These are phyloP conservation scores for Aspergillus quadrilineatus DNA, from an alignment of 2,329 filamentous ascomycete genomes.

Conservation along the genomic window DNA sequence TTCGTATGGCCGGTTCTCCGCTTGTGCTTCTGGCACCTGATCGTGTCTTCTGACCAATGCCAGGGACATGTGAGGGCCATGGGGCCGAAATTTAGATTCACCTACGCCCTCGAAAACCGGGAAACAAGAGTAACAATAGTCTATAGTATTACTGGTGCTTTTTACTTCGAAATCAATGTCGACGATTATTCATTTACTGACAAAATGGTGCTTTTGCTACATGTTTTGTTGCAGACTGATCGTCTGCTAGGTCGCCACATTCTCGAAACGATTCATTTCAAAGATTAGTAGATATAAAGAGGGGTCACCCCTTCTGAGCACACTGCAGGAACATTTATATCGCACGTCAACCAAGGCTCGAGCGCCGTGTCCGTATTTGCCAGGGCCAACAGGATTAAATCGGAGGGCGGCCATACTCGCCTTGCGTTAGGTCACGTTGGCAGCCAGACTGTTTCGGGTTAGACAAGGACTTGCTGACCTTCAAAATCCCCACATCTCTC, in stretches of 20 bases:
- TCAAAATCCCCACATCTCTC: conserved; percentile 41
- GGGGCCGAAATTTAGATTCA: background rate
- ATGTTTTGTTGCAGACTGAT: background rate
- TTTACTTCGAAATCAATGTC: background rate
- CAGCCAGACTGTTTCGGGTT: conserved; percentile 38
- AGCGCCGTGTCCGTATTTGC: conserved; percentile 3
- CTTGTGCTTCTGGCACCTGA: conserved; percentile 4
- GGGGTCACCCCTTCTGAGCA: conserved; percentile 1
- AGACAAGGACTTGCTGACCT: conserved; percentile 35
- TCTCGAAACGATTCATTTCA: background rate
- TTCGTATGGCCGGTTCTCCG: background rate
- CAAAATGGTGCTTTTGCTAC: background rate
- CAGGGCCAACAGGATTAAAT: conserved; percentile 9
- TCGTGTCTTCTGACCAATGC: conserved; percentile 13
- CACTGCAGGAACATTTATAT: conserved; percentile 12
- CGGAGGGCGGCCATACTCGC: conserved; percentile 19
- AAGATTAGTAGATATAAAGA: background rate
- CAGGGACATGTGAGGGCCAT: conserved; percentile 11
- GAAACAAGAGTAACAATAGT: background rate
- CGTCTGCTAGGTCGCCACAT: background rate
- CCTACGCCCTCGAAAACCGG: background rate
- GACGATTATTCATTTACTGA: background rate
- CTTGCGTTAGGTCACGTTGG: conserved; percentile 30
- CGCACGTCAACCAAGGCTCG: background rate
- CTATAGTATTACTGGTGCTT: background rate